phyloP scores from a whole-genome alignment of 116 monocot species.

The Dioscorea cayenensis region DNA sequence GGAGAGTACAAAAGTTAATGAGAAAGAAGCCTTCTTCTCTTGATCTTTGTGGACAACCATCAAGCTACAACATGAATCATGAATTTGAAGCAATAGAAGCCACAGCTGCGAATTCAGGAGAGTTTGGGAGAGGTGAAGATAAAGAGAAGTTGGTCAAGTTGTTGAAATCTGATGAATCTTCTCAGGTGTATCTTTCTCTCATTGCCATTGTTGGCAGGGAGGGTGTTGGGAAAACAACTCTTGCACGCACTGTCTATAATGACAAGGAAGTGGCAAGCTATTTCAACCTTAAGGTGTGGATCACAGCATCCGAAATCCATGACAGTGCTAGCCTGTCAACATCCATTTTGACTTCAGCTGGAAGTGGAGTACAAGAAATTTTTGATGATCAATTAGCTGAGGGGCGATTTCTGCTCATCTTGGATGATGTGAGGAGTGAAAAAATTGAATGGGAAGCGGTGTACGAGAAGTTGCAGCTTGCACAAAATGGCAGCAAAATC shows the following conservation, averaged over 20 bases:
- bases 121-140: not conserved
- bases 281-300: not conserved
- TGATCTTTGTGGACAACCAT: not conserved
- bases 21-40: not conserved
- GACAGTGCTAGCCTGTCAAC: not conserved
- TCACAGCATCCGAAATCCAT: not conserved
- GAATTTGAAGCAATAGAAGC: not conserved
- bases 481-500: not conserved
- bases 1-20: not conserved
- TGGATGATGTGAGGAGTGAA: not conserved
- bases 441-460: not conserved
- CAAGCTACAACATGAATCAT: not conserved
- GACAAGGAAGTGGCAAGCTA: not conserved
- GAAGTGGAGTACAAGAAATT: no score
- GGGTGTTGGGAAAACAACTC: slow-evolving; percentile 4
- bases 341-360: not conserved
- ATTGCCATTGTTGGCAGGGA: not conserved
- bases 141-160: not conserved
- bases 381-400: not conserved
- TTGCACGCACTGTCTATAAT: not conserved
- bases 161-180: not conserved
- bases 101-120: no score
- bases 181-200: not conserved
- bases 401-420: not conserved
- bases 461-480: not conserved